phyloP scores from a whole-genome alignment of 1,284 basidiomycete species.

The Cutaneotrichosporon cutaneum region DNA sequence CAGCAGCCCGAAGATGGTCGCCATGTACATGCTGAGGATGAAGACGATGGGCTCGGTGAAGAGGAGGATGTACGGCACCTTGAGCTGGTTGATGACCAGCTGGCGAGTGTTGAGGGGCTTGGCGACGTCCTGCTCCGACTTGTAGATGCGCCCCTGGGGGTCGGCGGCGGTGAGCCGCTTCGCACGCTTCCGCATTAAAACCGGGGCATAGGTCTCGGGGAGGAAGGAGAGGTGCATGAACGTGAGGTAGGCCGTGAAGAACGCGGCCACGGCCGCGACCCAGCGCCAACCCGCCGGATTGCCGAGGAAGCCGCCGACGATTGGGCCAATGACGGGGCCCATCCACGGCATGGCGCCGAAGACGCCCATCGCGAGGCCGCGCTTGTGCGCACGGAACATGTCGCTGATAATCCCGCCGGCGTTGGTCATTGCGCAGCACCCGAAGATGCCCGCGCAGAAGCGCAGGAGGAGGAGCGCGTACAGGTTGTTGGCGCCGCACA shows the following conservation, averaged over 20 bases:
- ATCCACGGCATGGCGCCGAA: constrained; percentile 56
- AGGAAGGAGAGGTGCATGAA: constrained; percentile 36
- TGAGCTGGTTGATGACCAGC: constrained; percentile 42
- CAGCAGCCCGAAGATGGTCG: constrained; percentile 32
- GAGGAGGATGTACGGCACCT: constrained; percentile 58
- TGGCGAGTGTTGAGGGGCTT: constrained; percentile 37
- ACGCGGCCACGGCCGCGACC: constrained; percentile 67
- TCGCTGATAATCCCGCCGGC: constrained; percentile 53
- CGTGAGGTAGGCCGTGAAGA: constrained; percentile 44
- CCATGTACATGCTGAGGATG: constrained; percentile 55
- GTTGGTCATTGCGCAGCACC: constrained; percentile 54
- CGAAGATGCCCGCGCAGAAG: constrained; percentile 53
- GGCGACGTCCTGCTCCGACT: constrained; percentile 50
- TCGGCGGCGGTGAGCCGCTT: constrained; percentile 28
- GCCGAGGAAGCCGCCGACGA: constrained; percentile 19
- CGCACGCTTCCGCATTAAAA: constrained; percentile 47
- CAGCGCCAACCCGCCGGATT: constrained; percentile 48
- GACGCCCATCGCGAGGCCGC: constrained; percentile 56
- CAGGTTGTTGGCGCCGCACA: constrained; percentile 50
- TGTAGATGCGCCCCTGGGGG: constrained; percentile 33
- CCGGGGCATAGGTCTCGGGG: constrained; percentile 53
- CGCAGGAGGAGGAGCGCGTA: constrained; percentile 53
- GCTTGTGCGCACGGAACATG: constrained; percentile 49
- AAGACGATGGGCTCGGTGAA: constrained; percentile 67
- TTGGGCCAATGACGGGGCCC: constrained; percentile 37